Evolutionary conservation across 169 alveolate genomes (phyloP), one percentile per base, ranked within the genome.

Genomic region (Cryptosporidium canis): DNA sequence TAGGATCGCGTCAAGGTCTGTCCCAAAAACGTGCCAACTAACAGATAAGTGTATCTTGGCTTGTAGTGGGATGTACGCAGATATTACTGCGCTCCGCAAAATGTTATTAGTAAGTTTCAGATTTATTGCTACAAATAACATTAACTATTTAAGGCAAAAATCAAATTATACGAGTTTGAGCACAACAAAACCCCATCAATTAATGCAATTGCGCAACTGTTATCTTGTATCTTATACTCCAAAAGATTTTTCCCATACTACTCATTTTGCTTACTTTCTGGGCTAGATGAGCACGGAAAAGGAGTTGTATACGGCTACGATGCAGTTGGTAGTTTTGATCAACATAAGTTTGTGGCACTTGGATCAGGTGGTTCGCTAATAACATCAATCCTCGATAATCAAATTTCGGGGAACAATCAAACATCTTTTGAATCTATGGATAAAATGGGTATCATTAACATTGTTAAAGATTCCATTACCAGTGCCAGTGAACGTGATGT

Each of bases 11-110:
- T 93, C 98, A 18, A 91, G 99, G 66, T 92, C 93, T 47, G 85
- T 93, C 41, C 94, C 98, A 14, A 96, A 95, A 83, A 92, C 95
- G 55, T 90, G 95, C 72, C 91, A 94, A 83, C 91, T 97, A 92
- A 96, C 99, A 18, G 94, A 94, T 47, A 95, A 90, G 56, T 91
- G 96, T 83, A 93, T 94, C 39, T 77, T 96, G 53, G 96, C 98
- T 24, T 92, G 98, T 29, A 92, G 97, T 44, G 99, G 99, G 43
- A 96, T 96, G 98, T 96, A 94, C 70, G 98, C 99, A 5, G 99
- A 97, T 85, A 94, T 95, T 77, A 93, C 91, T 83, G 95, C 97
- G 1, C 92, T 96, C 21, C 97, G 95, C 67, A 92, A 95, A 48
- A 82, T 85, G 66, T 67, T 94, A 51, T 70, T 85, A 83, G 96